These are phyloP conservation scores for Cercospora citrullina DNA, from an alignment of 2,329 filamentous ascomycete genomes.

Conservation along the genomic window DNA sequence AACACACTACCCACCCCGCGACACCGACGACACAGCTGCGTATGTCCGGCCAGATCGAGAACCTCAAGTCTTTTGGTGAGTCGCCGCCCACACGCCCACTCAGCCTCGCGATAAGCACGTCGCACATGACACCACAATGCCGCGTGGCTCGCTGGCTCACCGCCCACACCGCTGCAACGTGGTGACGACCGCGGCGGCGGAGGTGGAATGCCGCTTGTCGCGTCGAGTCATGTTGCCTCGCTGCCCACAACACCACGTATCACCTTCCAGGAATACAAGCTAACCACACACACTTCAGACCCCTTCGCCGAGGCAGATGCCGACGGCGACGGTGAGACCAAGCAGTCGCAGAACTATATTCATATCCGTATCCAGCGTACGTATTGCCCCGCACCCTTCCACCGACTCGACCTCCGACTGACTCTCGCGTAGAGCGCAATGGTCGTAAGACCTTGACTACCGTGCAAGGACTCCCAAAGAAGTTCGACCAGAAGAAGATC, in stretches of 20 bases:
- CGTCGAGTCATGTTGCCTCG: background rate
- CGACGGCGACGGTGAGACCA: constrained; percentile 93
- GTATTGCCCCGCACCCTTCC: constrained; percentile 1
- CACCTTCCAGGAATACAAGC: background rate
- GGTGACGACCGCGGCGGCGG: background rate
- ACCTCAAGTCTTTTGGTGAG: constrained; percentile 33
- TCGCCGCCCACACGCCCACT: constrained; percentile 11
- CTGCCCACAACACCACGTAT: background rate
- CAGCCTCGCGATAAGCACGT: constrained; percentile 27
- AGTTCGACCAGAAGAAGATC: constrained; percentile 99
- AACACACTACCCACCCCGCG: constrained; percentile 8
- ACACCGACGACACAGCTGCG: constrained; percentile 20
- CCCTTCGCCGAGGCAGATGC: constrained; percentile 99
- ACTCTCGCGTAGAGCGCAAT: constrained; percentile 80
- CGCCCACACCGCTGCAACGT: background rate
- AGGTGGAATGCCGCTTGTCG: background rate
- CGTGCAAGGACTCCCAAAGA: constrained; percentile 97
- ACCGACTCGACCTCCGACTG: constrained; percentile 7
- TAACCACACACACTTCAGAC: constrained; percentile 58
- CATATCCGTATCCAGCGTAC: constrained; percentile 98
- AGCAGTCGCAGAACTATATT: constrained; percentile 96
- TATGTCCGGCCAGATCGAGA: constrained; percentile 31
- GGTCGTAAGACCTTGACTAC: constrained; percentile 99
- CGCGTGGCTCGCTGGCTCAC: background rate
- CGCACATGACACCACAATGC: constrained; percentile 8